phyloP scores from a whole-genome alignment of 2,329 filamentous ascomycete genomes.

The Fusarium concolor region DNA sequence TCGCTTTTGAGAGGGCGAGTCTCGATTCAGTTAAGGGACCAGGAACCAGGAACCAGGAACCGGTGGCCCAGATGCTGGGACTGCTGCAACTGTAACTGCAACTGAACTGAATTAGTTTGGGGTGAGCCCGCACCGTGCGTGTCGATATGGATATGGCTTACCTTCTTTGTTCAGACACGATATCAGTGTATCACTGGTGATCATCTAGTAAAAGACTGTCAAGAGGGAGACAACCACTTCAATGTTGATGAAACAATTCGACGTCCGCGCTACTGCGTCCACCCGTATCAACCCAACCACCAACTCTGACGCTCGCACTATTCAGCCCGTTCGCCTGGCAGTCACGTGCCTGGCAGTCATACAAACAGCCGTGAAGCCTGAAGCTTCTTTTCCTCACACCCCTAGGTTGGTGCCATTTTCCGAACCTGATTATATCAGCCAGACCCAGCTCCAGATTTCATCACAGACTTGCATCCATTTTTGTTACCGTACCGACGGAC shows the following conservation, averaged over 20 bases:
- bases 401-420: background rate
- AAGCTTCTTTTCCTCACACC: constrained; percentile 20
- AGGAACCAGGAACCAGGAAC: constrained; percentile 29
- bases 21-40: constrained; percentile 33
- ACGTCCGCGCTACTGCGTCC: constrained; percentile 29
- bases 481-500: background rate
- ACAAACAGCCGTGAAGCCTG: constrained; percentile 18
- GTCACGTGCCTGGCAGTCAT: constrained; percentile 37
- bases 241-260: constrained; percentile 19
- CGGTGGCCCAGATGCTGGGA: constrained; percentile 11
- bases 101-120: constrained; percentile 18
- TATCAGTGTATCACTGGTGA: constrained; percentile 8
- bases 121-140: constrained; percentile 40
- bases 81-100: constrained; percentile 13
- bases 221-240: background rate
- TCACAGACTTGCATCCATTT: background rate
- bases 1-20: constrained; percentile 9
- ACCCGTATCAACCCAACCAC: constrained; percentile 9
- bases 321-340: constrained; percentile 3
- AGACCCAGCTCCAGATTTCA: constrained; percentile 10
- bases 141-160: constrained; percentile 11
- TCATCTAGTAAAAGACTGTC: background rate
- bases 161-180: background rate
- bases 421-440: constrained; percentile 32
- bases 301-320: constrained; percentile 30